Evolutionary conservation across 495 filamentous ascomycete species (phyloP).

Genomic region (Talaromyces trachyspermus): DNA sequence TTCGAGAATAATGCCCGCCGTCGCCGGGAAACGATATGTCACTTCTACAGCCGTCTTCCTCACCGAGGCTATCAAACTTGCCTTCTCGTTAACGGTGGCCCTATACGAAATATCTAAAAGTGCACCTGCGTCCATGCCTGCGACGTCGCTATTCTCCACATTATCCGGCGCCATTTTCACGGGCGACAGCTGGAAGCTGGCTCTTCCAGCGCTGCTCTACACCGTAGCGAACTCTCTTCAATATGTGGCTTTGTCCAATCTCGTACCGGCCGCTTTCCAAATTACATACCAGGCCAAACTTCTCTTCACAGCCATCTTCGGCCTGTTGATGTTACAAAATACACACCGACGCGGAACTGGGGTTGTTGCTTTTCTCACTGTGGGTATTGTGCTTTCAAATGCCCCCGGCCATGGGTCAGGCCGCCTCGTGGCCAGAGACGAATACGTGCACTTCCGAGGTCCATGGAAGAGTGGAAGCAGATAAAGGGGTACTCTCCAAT

Average conservation of each 20-base stretch:
- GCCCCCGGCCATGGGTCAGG: slow-evolving; percentile 51
- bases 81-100: slow-evolving; percentile 76
- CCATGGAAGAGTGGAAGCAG: slow-evolving; percentile 49
- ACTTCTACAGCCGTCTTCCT: slow-evolving; percentile 91
- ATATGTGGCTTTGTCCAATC: slow-evolving; percentile 85
- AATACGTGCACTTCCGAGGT: slow-evolving; percentile 61
- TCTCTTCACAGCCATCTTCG: slow-evolving; percentile 83
- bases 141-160: slow-evolving; percentile 69
- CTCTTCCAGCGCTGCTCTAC: slow-evolving; percentile 81
- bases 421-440: slow-evolving; percentile 47
- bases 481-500: slow-evolving; percentile 30
- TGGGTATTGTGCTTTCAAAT: slow-evolving; percentile 83
- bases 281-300: slow-evolving; percentile 92
- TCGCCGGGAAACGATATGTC: slow-evolving; percentile 77
- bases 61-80: slow-evolving; percentile 87
- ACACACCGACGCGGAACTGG: slow-evolving; percentile 67
- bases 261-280: slow-evolving; percentile 88
- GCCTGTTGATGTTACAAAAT: slow-evolving; percentile 65
- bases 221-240: slow-evolving; percentile 87
- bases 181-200: slow-evolving; percentile 94
- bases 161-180: slow-evolving; percentile 77
- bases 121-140: slow-evolving; percentile 66
- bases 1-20: slow-evolving; percentile 80
- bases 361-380: slow-evolving; percentile 71
- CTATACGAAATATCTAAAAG: slow-evolving; percentile 77